phyloP scores from a whole-genome alignment of 2,329 filamentous ascomycete genomes.

The Bipolaris bicolor region DNA sequence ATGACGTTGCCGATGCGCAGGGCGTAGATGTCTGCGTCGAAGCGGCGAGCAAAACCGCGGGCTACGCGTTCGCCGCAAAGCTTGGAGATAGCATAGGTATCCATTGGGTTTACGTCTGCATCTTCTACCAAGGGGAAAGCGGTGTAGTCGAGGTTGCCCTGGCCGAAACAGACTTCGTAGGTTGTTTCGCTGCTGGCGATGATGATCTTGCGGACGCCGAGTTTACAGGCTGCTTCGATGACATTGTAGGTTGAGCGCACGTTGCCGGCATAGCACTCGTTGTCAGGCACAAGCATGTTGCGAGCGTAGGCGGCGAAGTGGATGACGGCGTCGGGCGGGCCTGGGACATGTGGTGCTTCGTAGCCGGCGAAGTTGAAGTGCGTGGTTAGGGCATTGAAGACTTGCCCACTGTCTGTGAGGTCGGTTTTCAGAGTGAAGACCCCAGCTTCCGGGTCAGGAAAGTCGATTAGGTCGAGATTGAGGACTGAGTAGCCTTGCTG shows the following conservation, averaged over 20 bases:
- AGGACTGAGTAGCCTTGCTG: conserved; percentile 59
- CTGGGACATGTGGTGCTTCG: conserved; percentile 51
- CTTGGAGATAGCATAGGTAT: conserved; percentile 67
- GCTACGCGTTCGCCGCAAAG: conserved; percentile 64
- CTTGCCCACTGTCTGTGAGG: conserved; percentile 62
- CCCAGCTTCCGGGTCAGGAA: conserved; percentile 50
- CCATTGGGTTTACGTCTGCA: conserved; percentile 65
- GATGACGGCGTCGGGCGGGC: conserved; percentile 65
- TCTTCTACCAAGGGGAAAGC: conserved; percentile 66
- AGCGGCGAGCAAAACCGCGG: conserved; percentile 63
- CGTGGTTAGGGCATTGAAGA: conserved; percentile 61
- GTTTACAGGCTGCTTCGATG: conserved; percentile 66
- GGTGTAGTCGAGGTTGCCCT: conserved; percentile 63
- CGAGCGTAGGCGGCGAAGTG: conserved; percentile 65
- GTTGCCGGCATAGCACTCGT: conserved; percentile 64
- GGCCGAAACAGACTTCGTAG: conserved; percentile 67
- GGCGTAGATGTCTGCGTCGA: conserved; percentile 64
- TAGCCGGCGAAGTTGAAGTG: conserved; percentile 63
- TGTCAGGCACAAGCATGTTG: conserved; percentile 67
- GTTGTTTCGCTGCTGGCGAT: conserved; percentile 65
- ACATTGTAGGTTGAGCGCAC: conserved; percentile 65
- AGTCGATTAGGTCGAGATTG: conserved; percentile 61
- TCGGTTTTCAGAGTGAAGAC: conserved; percentile 64
- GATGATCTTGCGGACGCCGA: conserved; percentile 67
- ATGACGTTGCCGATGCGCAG: conserved; percentile 67